These are phyloP conservation scores for Rosa multiflora DNA, from an alignment of 306 rosid genomes.

Conservation along the genomic window DNA sequence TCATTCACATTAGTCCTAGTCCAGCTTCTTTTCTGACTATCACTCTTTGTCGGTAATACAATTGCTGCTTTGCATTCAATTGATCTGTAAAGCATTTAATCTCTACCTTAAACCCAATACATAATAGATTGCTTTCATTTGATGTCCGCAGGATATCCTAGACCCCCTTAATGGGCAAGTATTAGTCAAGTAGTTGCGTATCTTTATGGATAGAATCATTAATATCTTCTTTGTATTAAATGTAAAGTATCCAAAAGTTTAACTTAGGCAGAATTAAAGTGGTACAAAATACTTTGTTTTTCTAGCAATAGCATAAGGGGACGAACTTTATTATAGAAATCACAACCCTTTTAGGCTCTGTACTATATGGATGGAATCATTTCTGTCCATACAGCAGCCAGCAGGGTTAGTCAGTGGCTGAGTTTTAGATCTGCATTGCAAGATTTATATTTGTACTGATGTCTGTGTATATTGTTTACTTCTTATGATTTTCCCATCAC, in stretches of 20 bases:
- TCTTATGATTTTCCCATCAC: neutral
- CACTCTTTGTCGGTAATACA: neutral
- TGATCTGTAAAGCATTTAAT: neutral
- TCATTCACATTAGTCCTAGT: neutral
- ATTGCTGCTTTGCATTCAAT: neutral
- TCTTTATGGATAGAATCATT: slow-evolving; percentile 2
- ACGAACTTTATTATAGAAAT: neutral
- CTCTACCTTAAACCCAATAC: neutral
- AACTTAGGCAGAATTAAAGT: neutral
- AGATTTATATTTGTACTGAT: neutral
- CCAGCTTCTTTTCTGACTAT: neutral
- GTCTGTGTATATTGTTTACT: neutral
- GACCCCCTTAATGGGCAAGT: neutral
- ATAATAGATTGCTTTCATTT: neutral
- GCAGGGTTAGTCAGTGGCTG: neutral
- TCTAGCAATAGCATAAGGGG: neutral
- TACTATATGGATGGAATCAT: neutral
- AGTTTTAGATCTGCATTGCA: neutral
- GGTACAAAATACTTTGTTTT: neutral
- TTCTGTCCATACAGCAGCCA: neutral
- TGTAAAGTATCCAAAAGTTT: neutral
- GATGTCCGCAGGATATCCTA: neutral
- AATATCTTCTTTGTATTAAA: neutral
- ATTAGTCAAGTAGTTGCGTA: neutral
- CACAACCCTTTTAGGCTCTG: neutral